Evolutionary conservation across 768 basidiomycete species (phyloP).

Genomic region (Mycena pura): DNA sequence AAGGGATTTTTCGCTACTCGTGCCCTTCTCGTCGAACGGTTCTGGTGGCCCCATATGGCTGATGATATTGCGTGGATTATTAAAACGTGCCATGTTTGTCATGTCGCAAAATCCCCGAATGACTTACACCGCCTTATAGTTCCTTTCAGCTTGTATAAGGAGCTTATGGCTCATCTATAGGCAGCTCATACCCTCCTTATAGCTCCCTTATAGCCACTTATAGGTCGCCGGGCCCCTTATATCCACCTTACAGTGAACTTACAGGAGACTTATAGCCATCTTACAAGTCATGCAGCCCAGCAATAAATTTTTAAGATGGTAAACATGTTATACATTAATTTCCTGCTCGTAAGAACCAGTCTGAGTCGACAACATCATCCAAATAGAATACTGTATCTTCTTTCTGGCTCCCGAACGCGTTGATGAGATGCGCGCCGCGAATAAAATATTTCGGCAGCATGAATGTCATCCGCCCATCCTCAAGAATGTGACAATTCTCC

Average conservation of each 20-base stretch:
- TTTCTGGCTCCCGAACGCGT: slow-evolving; percentile 1
- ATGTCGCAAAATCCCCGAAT: too few species aligned
- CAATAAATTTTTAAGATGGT: too few species aligned
- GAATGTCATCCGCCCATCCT: slow-evolving; percentile 6
- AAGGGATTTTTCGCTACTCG: slow-evolving; percentile 32
- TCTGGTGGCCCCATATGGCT: slow-evolving; percentile 33
- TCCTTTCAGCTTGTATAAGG: too few species aligned
- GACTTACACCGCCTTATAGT: too few species aligned
- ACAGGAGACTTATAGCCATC: too few species aligned
- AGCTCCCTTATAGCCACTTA: too few species aligned
- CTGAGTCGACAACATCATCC: slow-evolving; percentile 6
- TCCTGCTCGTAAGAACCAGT: slow-evolving; percentile 11
- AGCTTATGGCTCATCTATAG: too few species aligned
- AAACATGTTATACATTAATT: too few species aligned
- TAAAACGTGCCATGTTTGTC: slow-evolving; percentile 29
- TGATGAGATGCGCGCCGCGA: slow-evolving; percentile 11
- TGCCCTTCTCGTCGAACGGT: slow-evolving; percentile 27
- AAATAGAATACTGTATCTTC: background rate
- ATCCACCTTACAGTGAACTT: too few species aligned
- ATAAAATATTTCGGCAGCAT: slow-evolving; percentile 15
- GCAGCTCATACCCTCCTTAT: too few species aligned
- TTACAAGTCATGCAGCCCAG: too few species aligned
- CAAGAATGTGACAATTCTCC: slow-evolving; percentile 11
- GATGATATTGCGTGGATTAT: slow-evolving; percentile 30
- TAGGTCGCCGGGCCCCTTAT: too few species aligned